Base-by-base conservation (phyloP, 192 early-diverging fungal species). In the Entomortierella parvispora region DNA sequence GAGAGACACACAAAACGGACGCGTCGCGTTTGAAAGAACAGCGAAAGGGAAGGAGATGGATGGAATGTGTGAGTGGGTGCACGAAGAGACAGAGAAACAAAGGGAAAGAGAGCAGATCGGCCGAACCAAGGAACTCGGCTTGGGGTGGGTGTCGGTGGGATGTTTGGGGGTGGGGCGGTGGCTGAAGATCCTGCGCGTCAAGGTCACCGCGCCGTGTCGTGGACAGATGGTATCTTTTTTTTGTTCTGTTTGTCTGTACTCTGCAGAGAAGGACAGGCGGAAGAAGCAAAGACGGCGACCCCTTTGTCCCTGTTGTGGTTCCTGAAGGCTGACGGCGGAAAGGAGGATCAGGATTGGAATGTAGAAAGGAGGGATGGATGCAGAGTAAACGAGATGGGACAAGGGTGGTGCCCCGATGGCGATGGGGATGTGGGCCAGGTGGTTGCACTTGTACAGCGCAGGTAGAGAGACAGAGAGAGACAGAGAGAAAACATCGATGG, bases 41-140 rank as follows among this genome's bases (percentile, higher is more conserved):
- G 48, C 8, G 31, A 50, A 64, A 46, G 48, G 51, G 37, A 53
- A 52, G 32, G 32, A 40, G 28, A 50, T 23, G 18, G 37, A n/a
- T 26, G 33, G 34, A 40, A 26, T 49, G 48, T 6, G 47, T 49
- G 20, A 37, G 37, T 31, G 29, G 59, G 59, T 26, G 34, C 17
- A 2, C 44, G 31, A 52, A 9, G 25, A 23, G 50, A 23, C 25
- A 4, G 50, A 52, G 50, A 29, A 10, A 48, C 6, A 48, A 45
- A 29, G 29, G 44, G 2, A 42, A n/a, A n/a, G n/a, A n/a, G n/a
- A n/a, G n/a, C n/a, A n/a, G n/a, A n/a, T n/a, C n/a, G n/a, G n/a
- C n/a, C n/a, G n/a, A n/a, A n/a, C n/a, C n/a, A n/a, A n/a, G n/a
- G n/a, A n/a, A n/a, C n/a, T n/a, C n/a, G n/a, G n/a, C n/a, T n/a